Evolutionary conservation across 2,329 filamentous ascomycete genomes (phyloP).

Genomic region (Verruconis gallopava): DNA sequence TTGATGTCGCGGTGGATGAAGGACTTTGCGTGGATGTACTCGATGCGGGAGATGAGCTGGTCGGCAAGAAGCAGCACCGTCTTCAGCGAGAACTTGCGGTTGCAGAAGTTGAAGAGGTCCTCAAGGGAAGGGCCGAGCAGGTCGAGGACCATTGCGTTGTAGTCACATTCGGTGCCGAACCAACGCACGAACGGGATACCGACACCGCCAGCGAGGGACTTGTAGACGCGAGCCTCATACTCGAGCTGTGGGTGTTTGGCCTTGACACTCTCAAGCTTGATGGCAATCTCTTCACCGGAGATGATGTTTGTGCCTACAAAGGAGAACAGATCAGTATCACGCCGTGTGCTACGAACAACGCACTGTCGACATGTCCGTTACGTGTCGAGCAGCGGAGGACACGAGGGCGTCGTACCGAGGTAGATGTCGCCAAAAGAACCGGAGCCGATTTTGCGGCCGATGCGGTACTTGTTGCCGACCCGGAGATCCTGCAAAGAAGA

Average conservation of each 20-base stretch:
- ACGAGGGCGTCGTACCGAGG: conserved; percentile 44
- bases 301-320: conserved; percentile 58
- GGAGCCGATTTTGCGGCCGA: conserved; percentile 97
- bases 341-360: background rate
- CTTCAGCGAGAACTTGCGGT: conserved; percentile 98
- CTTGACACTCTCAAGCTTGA: conserved; percentile 99
- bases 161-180: conserved; percentile 99
- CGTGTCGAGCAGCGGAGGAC: too few species aligned
- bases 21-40: conserved; percentile 99
- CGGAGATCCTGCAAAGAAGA: conserved; percentile 63
- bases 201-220: conserved; percentile 82
- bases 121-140: conserved; percentile 90
- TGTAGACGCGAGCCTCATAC: conserved; percentile 93
- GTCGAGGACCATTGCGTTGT: conserved; percentile 99
- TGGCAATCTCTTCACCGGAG: conserved; percentile 97
- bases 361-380: conserved; percentile 11
- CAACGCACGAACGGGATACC: conserved; percentile 98
- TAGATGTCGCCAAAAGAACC: conserved; percentile 98
- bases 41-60: conserved; percentile 96
- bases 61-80: conserved; percentile 93
- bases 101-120: conserved; percentile 99
- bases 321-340: conserved; percentile 2
- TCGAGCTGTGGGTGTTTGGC: conserved; percentile 98
- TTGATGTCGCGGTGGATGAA: conserved; percentile 99
- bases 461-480: conserved; percentile 99